Evolutionary conservation across 1,139 yeast species (phyloP), one percentile per base, ranked within the genome.

Genomic region (Hyphopichia fennica): DNA sequence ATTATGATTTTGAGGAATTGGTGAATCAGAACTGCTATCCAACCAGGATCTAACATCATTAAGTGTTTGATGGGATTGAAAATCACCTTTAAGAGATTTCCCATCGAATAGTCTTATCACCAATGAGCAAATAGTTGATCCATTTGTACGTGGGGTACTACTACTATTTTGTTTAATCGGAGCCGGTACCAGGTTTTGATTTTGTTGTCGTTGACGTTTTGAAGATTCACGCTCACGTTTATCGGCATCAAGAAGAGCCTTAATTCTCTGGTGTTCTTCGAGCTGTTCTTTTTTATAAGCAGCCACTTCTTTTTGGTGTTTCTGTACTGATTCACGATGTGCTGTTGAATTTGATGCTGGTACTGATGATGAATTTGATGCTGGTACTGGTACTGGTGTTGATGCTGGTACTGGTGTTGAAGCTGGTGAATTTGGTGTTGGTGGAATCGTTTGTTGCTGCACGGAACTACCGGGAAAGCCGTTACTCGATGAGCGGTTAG

Each of bases 41-140:
- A 85, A 69, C 88, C 89, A 85, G 16, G 56, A 58, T 41, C 93
- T 71, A 4, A 84, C 90, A 41, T 73, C 78, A 34, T 60, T 59
- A 35, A 82, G 66, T 2, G 80, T 71, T 18, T 77, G 73, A 18
- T 62, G 45, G 0, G 69, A 47, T 4, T 51, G 43, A 47, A 83
- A 82, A 16, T 59, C 65, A 30, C 75, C 72, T 43, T 62, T 68
- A 3, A 81, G 48, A 0, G 81, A 66, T 3, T 65, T 61, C 0
- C 88, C 87, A 52, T 82, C 83, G 45, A 82, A 67, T 18, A 79
- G 58, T 45, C 83, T 69, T 25, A 82, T 69, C 1, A 79, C 65
- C 17, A 82, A 58, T 0, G 68, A 60, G 50, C 85, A 79, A n/a
- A n/a, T n/a, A n/a, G n/a, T n/a, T n/a, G n/a, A n/a, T n/a, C n/a